phyloP scores from a whole-genome alignment of 2,329 filamentous ascomycete species.

The Ophiocordyceps unilateralis region DNA sequence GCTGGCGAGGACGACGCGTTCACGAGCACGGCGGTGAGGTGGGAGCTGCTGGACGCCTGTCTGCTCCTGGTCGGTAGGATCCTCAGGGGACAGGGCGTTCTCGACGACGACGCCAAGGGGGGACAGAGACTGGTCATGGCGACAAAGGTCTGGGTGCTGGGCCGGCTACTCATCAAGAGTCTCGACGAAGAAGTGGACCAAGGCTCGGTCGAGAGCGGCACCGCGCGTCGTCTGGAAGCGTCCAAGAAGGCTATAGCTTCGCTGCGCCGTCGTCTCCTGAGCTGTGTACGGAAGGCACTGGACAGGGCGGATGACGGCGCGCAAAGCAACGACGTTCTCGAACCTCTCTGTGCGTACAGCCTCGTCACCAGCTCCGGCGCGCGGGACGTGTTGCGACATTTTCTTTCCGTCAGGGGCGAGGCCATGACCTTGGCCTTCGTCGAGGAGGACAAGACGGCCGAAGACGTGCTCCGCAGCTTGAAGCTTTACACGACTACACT shows the following conservation, averaged over 20 bases:
- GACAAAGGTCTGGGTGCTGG: constrained; percentile 60
- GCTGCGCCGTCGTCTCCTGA: constrained; percentile 45
- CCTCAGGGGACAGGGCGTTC: constrained; percentile 21
- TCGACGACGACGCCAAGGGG: constrained; percentile 23
- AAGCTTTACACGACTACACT: constrained; percentile 62
- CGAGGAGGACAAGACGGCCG: constrained; percentile 22
- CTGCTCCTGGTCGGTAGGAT: constrained; percentile 30
- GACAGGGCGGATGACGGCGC: constrained; percentile 44
- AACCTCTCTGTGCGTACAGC: constrained; percentile 67
- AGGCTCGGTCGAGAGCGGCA: constrained; percentile 6
- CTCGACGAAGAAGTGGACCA: constrained; percentile 35
- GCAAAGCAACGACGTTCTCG: constrained; percentile 39
- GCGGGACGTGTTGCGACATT: constrained; percentile 61
- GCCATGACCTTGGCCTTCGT: constrained; percentile 49
- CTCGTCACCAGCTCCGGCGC: constrained; percentile 66
- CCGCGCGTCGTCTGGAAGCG: constrained; percentile 31
- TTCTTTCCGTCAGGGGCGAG: constrained; percentile 55
- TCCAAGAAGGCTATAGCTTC: constrained; percentile 45
- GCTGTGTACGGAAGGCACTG: constrained; percentile 52
- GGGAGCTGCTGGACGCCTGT: constrained; percentile 34
- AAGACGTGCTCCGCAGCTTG: constrained; percentile 45
- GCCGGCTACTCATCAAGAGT: constrained; percentile 57
- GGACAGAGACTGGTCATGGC: constrained; percentile 36
- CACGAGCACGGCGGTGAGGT: constrained; percentile 20
- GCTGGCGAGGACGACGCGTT: constrained; percentile 10